Evolutionary conservation across 371 early-diverging fungal genomes (phyloP), one percentile per base, ranked within the genome.

Genomic region (Thermomucor indicae-seudaticae): DNA sequence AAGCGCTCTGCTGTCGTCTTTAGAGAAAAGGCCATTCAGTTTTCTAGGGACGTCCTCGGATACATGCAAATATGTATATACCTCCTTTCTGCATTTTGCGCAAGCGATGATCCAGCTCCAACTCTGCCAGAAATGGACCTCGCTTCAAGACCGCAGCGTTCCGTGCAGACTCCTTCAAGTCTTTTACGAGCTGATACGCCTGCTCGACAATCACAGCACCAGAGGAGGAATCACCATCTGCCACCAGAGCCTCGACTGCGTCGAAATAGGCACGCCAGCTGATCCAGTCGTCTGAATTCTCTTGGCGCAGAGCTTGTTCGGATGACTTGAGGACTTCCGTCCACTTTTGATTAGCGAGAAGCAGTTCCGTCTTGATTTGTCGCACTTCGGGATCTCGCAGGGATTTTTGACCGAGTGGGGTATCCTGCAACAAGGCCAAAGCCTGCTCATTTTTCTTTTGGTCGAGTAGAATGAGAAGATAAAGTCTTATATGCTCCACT

Each of bases 121-220:
- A 58, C 55, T 88, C 83, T 4, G 86, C 91, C 40, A 92, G 66
- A 61, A 82, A 89, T 0, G 93, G 88, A 0, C 84, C 85, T 17
- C 88, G 76, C 47, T 85, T 76, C 30, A 79, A 55, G 8, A 69
- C 55, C n/a, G 73, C 64, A 34, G 64, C 62, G 23, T 70, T 58
- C 4, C 64, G 49, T n/a, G 57, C 69, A 4, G 55, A 22, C 17
- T 64, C 58, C 34, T 70, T 70, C 8, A 70, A 53, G 17, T 59
- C 57, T 5, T 57, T 59, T 1, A 79, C 59, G 17, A 81, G 64
- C 4, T 55, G 49, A n/a, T 64, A 57, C 1, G 78, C 78, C 16
- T 79, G 57, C 1, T 56, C 53, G 12, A 50, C 41, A 24, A 47
- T 54, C 3, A 37, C 49, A 17, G 40, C 23, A n/a, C n/a, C n/a